These are phyloP conservation scores for Xylaria intraflava DNA, from an alignment of 495 filamentous ascomycete species.

Conservation along the genomic window DNA sequence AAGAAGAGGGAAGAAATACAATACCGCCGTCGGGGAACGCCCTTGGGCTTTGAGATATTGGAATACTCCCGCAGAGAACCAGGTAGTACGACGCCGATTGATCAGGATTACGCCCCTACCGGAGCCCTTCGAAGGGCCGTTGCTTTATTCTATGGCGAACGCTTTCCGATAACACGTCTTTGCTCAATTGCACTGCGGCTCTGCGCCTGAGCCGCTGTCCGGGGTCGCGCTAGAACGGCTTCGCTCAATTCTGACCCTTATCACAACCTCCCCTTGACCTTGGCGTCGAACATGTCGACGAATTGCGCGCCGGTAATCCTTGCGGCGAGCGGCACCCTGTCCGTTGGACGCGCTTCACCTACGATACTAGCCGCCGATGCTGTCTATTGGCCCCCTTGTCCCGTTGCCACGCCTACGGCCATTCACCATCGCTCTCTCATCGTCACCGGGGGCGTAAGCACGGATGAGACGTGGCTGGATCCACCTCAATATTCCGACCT, in stretches of 20 bases:
- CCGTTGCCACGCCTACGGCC: constrained; percentile 22
- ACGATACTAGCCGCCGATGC: constrained; percentile 58
- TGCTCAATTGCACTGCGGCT: background rate
- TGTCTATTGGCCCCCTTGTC: constrained; percentile 58
- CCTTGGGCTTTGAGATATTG: background rate
- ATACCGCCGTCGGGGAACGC: background rate
- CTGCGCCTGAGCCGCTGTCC: constrained; percentile 14
- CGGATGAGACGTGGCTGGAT: constrained; percentile 28
- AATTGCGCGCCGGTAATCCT: constrained; percentile 57
- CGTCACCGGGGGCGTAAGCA: constrained; percentile 37
- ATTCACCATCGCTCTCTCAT: constrained; percentile 36
- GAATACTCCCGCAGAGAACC: background rate
- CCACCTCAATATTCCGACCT: constrained; percentile 46
- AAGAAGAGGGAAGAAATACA: background rate
- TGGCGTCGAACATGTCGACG: constrained; percentile 19
- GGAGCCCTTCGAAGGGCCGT: constrained; percentile 18
- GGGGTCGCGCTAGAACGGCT: background rate
- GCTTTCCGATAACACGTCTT: constrained; percentile 19
- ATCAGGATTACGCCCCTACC: constrained; percentile 9
- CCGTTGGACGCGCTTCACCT: constrained; percentile 49
- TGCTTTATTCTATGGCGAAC: constrained; percentile 26
- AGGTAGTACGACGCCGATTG: constrained; percentile 2
- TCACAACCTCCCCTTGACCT: background rate
- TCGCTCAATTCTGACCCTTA: background rate
- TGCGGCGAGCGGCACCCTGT: constrained; percentile 54